A percentile compares a stretch with the other conserved stretches of the same genome.
Conservation (phyloP, 139 green algal species). For the Coelastrella sp. region DNA sequence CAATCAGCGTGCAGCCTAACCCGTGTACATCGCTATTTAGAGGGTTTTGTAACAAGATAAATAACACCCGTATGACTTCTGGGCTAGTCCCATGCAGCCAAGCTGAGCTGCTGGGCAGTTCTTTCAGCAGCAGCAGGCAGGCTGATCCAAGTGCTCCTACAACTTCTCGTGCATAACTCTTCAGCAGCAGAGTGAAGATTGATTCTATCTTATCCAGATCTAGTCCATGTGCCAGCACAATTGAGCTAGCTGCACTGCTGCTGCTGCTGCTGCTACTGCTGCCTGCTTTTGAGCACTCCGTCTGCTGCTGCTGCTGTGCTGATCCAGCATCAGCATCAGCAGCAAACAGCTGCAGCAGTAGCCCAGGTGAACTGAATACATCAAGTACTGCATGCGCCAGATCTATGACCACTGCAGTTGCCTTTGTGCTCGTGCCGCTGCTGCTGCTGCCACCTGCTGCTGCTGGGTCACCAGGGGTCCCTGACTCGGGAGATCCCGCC, state of each 20-base stretch:
- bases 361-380: conserved; percentile 12
- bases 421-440: background rate
- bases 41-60: conserved; percentile 58
- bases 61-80: background rate
- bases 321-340: background rate
- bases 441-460: conserved; percentile 15
- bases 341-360: conserved; percentile 19
- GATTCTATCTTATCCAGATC: conserved; percentile 40
- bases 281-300: background rate
- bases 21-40: conserved; percentile 55
- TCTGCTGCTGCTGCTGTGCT: background rate
- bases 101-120: background rate
- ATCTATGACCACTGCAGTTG: background rate
- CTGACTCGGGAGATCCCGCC: background rate
- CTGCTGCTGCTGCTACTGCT: conserved; percentile 2
- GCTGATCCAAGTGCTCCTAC: conserved; percentile 54
- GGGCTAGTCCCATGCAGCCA: background rate
- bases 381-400: conserved; percentile 20
- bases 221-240: conserved; percentile 28
- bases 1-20: conserved; percentile 44
- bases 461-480: background rate
- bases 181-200: conserved; percentile 57
- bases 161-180: conserved; percentile 62
- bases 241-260: background rate
- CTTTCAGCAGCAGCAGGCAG: conserved; percentile 57